Conservation (phyloP, 768 basidiomycete species). For the Gelatoporia subvermispora region DNA sequence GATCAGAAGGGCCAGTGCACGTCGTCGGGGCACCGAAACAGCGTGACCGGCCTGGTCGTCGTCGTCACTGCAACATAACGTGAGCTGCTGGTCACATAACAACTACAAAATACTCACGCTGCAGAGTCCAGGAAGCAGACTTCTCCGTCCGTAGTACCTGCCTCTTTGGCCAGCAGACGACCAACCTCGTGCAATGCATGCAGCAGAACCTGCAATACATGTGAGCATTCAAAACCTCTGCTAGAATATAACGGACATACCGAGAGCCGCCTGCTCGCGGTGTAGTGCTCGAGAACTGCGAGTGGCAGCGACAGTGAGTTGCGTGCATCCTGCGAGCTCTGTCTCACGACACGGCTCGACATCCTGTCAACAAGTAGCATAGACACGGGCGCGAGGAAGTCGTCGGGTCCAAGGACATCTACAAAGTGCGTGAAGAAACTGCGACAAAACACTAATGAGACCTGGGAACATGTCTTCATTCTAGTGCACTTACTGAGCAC, state of each 20-base stretch:
- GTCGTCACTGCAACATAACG: slow-evolving; percentile 35
- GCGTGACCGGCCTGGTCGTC: slow-evolving; percentile 50
- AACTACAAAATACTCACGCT: slow-evolving; percentile 36
- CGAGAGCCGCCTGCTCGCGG: slow-evolving; percentile 41
- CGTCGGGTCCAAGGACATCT: slow-evolving; percentile 70
- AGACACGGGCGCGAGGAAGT: slow-evolving; percentile 77
- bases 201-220: slow-evolving; percentile 45
- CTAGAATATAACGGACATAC: slow-evolving; percentile 32
- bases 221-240: background rate
- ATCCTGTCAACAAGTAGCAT: slow-evolving; percentile 84
- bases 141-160: slow-evolving; percentile 31
- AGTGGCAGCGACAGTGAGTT: slow-evolving; percentile 62
- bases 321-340: slow-evolving; percentile 53
- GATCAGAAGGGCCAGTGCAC: slow-evolving; percentile 62
- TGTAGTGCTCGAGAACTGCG: slow-evolving; percentile 55
- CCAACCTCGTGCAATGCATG: slow-evolving; percentile 65
- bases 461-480: background rate
- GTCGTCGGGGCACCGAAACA: slow-evolving; percentile 44
- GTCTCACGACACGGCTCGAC: slow-evolving; percentile 63
- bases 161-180: slow-evolving; percentile 33
- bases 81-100: background rate
- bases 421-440: slow-evolving; percentile 90
- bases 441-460: slow-evolving; percentile 2
- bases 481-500: slow-evolving; percentile 62
- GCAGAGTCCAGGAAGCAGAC: slow-evolving; percentile 53